These are phyloP conservation scores for Lentinula novae-zelandiae DNA, from an alignment of 1,284 basidiomycete species.

Conservation along the genomic window DNA sequence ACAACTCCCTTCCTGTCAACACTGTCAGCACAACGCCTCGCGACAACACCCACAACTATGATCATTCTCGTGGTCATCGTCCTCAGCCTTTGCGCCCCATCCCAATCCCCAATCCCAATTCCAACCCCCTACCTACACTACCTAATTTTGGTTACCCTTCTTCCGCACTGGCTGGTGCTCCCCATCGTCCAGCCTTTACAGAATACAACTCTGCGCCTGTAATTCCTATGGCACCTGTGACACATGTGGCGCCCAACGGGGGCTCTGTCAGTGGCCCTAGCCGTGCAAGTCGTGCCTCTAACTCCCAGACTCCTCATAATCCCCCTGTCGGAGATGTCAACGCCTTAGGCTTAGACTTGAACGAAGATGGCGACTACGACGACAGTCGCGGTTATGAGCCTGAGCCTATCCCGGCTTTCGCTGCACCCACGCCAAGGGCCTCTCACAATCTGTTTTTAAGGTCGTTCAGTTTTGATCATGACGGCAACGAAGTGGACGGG, in stretches of 20 bases:
- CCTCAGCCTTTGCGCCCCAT: background rate
- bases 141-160: background rate
- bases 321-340: background rate
- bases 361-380: background rate
- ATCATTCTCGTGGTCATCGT: background rate
- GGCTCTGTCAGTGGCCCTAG: background rate
- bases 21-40: background rate
- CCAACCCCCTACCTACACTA: background rate
- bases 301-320: background rate
- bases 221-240: background rate
- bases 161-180: background rate
- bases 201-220: background rate
- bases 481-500: background rate
- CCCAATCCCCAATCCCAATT: background rate
- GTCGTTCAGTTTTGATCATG: conserved; percentile 7
- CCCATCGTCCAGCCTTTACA: background rate
- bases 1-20: background rate
- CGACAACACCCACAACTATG: background rate
- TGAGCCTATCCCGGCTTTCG: conserved; percentile 4
- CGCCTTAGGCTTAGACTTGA: conserved; percentile 8
- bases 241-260: background rate
- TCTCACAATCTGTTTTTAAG: conserved; percentile 10
- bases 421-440: conserved; percentile 10
- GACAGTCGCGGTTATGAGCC: background rate
- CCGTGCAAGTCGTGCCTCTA: background rate